Percentiles rank a stretch among this genome's conserved stretches.
Conservation (phyloP, 805 yeast genomes). For the Cyberlindnera subsufficiens region DNA sequence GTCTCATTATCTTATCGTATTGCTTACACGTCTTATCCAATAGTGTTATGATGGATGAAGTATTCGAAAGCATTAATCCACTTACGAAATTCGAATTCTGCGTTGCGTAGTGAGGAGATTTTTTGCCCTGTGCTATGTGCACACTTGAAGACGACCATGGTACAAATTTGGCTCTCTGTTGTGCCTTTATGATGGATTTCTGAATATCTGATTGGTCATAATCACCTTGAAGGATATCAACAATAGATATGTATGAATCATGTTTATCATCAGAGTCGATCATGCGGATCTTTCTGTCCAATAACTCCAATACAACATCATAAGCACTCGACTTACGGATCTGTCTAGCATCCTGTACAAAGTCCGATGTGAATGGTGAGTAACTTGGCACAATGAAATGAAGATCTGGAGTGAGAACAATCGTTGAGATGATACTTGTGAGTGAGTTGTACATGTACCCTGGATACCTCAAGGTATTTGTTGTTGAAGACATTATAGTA, state of each 20-base stretch:
- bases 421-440: slow-evolving; percentile 72
- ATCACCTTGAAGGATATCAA: slow-evolving; percentile 61
- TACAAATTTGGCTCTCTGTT: slow-evolving; percentile 65
- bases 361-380: slow-evolving; percentile 72
- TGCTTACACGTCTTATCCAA: slow-evolving; percentile 64
- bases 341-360: slow-evolving; percentile 51
- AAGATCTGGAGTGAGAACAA: slow-evolving; percentile 80
- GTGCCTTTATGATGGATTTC: slow-evolving; percentile 58
- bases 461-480: slow-evolving; percentile 88
- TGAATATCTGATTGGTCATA: slow-evolving; percentile 67
- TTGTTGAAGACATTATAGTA: slow-evolving; percentile 74
- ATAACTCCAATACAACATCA: slow-evolving; percentile 77
- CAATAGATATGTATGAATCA: slow-evolving; percentile 57
- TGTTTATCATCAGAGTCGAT: slow-evolving; percentile 41
- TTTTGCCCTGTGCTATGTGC: slow-evolving; percentile 70
- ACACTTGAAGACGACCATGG: slow-evolving; percentile 83
- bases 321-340: slow-evolving; percentile 71
- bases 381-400: slow-evolving; percentile 71
- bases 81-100: slow-evolving; percentile 44
- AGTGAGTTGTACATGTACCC: slow-evolving; percentile 84
- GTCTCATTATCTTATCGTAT: slow-evolving; percentile 71
- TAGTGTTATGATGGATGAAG: slow-evolving; percentile 65
- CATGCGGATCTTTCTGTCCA: slow-evolving; percentile 75
- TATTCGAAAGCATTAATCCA: slow-evolving; percentile 82
- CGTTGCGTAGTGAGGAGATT: slow-evolving; percentile 48